phyloP scores from a whole-genome alignment of 1,284 basidiomycete species.

The Cryptococcus wingfieldii region DNA sequence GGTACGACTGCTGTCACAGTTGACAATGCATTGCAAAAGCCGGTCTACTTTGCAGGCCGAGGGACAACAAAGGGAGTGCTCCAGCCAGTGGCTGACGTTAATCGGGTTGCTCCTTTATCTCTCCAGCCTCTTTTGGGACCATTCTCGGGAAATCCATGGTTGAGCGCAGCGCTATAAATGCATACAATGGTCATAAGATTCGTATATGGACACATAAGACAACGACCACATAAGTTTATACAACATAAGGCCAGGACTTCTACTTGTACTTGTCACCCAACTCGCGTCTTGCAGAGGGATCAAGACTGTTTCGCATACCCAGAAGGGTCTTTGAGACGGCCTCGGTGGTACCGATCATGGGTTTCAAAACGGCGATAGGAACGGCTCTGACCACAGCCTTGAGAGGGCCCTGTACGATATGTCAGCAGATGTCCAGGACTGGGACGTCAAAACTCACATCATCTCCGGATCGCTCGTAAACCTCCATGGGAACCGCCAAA shows the following conservation, averaged over 20 bases:
- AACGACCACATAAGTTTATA: neutral
- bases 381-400: slow-evolving; percentile 91
- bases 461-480: slow-evolving; percentile 84
- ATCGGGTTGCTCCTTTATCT: too few species aligned
- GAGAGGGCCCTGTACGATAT: slow-evolving; percentile 65
- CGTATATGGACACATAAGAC: neutral
- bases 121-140: too few species aligned
- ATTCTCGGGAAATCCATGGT: too few species aligned
- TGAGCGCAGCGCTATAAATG: neutral
- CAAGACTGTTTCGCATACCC: slow-evolving; percentile 83
- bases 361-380: slow-evolving; percentile 90
- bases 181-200: neutral
- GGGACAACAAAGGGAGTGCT: too few species aligned
- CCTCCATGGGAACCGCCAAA: slow-evolving; percentile 97
- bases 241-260: too few species aligned
- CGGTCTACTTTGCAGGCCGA: too few species aligned
- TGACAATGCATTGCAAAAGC: too few species aligned
- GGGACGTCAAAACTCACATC: slow-evolving; percentile 58
- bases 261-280: slow-evolving; percentile 82
- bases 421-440: neutral
- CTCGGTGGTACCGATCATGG: slow-evolving; percentile 94
- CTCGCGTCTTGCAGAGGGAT: slow-evolving; percentile 71
- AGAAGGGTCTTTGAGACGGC: slow-evolving; percentile 92
- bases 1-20: too few species aligned
- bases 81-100: too few species aligned